These are phyloP conservation scores for Pichia membranifaciens DNA, from an alignment of 805 yeast species.

Conservation along the genomic window DNA sequence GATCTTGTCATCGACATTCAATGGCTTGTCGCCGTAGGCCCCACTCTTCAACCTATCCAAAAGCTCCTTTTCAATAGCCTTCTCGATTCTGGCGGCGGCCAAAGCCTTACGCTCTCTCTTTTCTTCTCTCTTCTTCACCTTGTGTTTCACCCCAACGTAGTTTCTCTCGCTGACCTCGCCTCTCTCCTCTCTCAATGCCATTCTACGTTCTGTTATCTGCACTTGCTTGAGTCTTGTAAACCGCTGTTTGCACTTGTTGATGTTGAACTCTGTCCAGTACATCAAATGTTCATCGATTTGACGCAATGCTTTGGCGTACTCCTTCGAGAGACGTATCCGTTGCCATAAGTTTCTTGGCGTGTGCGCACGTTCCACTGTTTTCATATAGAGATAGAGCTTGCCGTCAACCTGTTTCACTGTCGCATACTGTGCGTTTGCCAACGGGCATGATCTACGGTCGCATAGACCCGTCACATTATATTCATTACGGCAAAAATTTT, in stretches of 20 bases:
- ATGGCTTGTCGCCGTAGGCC: slow-evolving; percentile 96
- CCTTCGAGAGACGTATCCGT: slow-evolving; percentile 81
- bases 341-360: slow-evolving; percentile 95
- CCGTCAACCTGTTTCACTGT: slow-evolving; percentile 81
- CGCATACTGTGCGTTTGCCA: slow-evolving; percentile 90
- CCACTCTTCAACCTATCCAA: slow-evolving; percentile 94
- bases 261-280: slow-evolving; percentile 89
- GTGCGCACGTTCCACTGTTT: slow-evolving; percentile 96
- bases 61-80: slow-evolving; percentile 92
- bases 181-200: slow-evolving; percentile 78
- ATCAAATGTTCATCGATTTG: slow-evolving; percentile 84
- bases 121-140: slow-evolving; percentile 90
- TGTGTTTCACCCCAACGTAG: slow-evolving; percentile 86
- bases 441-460: slow-evolving; percentile 88
- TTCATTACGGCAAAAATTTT: slow-evolving; percentile 92
- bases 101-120: slow-evolving; percentile 94
- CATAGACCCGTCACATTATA: slow-evolving; percentile 95
- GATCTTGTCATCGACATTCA: slow-evolving; percentile 90
- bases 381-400: slow-evolving; percentile 80
- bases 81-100: slow-evolving; percentile 94
- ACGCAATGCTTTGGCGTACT: slow-evolving; percentile 78
- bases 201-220: slow-evolving; percentile 88
- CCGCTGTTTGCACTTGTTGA: slow-evolving; percentile 94
- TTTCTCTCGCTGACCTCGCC: slow-evolving; percentile 56
- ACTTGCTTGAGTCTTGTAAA: slow-evolving; percentile 92